Base-by-base conservation (phyloP, 768 basidiomycete genomes). In the Terana coerulea region DNA sequence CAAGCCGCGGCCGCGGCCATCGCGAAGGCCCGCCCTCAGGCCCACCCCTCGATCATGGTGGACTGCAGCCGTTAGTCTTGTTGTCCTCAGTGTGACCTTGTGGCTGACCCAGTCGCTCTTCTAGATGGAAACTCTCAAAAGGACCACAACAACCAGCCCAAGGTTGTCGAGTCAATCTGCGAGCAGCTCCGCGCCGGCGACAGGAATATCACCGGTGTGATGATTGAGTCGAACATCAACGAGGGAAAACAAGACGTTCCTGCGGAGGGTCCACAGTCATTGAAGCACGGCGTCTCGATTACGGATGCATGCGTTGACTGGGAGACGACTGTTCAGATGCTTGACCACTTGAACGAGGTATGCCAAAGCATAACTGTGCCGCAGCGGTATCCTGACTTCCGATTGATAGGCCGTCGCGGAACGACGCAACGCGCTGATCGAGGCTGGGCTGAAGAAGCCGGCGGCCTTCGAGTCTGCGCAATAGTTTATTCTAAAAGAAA, bases 141-240 rank as follows among this genome's bases (percentile, higher is more conserved):
- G 75, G 86, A 97, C 69, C 89, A 95, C 74, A 79, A 81, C 63
- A 95, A 95, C 70, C 95, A 97, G 68, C 84, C 93, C 15, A 82
- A 83, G 59, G 91, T 92, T 36, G 63, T 91, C 51, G 77, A 81
- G 57, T 69, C 79, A 67, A 79, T 92, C 61, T 84, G 83, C 67
- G 70, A 67, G 2, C 95, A 98, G 69, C 79, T 98, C 48, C 69
- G 67, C 5, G 77, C 78, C 6, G 91, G 91, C 24, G 72, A 82
- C 55, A 75, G 67, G 52, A 74, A 77, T 60, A 87, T 99, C 69
- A 91, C 91, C 4, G 95, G 95, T 40, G 92, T 98, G 51, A 98
- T 99, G 95, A 81, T 99, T 65, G 95, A 99, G 72, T 90, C 87
- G 11, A 88, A 98, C 68, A 85, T 99, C 69, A 86, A 89, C 63